These are phyloP conservation scores for Posidonia australis DNA, from an alignment of 106 monocot genomes.

Conservation along the genomic window DNA sequence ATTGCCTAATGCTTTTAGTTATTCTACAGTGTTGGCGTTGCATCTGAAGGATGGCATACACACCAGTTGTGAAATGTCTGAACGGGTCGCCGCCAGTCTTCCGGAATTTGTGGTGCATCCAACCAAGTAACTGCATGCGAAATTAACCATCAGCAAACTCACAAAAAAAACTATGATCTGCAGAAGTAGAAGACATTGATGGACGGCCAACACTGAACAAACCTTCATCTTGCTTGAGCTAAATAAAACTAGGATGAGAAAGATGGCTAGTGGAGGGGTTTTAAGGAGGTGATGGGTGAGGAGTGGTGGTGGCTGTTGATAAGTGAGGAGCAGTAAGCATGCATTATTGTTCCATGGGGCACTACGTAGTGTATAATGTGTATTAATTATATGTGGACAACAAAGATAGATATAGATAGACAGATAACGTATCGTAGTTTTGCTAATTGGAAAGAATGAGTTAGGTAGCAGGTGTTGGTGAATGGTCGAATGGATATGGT, in stretches of 20 bases:
- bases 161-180: not conserved
- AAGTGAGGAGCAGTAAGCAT: too few species aligned
- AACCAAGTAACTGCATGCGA: constrained; percentile 43
- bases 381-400: too few species aligned
- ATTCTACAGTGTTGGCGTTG: too few species aligned
- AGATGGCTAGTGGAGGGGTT: not conserved
- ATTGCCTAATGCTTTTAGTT: too few species aligned
- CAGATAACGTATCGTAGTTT: too few species aligned
- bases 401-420: too few species aligned
- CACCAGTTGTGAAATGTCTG: not conserved
- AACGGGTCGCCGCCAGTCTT: constrained; percentile 34
- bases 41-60: not conserved
- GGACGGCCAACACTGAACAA: not conserved
- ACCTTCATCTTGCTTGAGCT: not conserved
- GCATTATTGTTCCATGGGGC: too few species aligned
- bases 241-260: not conserved
- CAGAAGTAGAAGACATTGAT: not conserved
- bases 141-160: not conserved
- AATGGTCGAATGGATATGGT: too few species aligned
- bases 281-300: not conserved
- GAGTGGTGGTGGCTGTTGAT: too few species aligned
- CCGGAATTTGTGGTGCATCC: constrained; percentile 77
- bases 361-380: too few species aligned
- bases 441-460: too few species aligned
- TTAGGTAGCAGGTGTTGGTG: too few species aligned